phyloP scores from a whole-genome alignment of 1,139 yeast genomes.

The Lodderomyces margitis region DNA sequence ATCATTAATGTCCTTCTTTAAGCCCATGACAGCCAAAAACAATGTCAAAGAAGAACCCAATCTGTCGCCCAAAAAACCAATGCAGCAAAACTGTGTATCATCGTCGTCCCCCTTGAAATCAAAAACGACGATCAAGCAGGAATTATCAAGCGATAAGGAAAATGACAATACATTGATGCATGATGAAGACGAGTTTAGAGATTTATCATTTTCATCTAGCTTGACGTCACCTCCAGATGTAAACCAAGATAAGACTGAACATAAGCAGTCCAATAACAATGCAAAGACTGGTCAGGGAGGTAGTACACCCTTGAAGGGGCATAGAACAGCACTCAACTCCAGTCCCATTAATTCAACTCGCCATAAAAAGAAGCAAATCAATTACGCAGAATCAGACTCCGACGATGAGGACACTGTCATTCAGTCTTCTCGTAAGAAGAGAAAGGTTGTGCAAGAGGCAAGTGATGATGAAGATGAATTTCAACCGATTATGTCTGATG shows the following conservation, averaged over 20 bases:
- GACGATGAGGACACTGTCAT: constrained; percentile 24
- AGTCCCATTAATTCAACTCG: constrained; percentile 20
- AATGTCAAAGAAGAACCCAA: neutral
- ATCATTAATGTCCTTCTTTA: constrained; percentile 57
- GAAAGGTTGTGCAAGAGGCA: constrained; percentile 34
- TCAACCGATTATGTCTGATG: constrained; percentile 29
- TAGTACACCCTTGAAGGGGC: constrained; percentile 11
- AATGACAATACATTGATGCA: constrained; percentile 14
- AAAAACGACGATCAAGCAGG: constrained; percentile 15
- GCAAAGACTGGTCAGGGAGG: neutral
- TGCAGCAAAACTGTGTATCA: neutral
- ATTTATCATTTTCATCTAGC: constrained; percentile 4
- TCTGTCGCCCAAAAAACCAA: neutral
- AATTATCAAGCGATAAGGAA: constrained; percentile 31
- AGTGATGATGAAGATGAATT: constrained; percentile 39
- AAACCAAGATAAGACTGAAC: neutral
- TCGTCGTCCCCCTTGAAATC: constrained; percentile 21
- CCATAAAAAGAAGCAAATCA: constrained; percentile 17
- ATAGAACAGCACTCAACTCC: constrained; percentile 14
- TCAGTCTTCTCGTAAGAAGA: constrained; percentile 25
- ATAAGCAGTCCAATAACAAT: constrained; percentile 21
- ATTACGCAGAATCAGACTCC: constrained; percentile 40
- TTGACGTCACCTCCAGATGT: constrained; percentile 35
- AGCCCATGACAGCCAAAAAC: constrained; percentile 23
- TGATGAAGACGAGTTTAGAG: constrained; percentile 2